Conservation (phyloP, 1,284 basidiomycete species). For the Vanrija pseudolonga region DNA sequence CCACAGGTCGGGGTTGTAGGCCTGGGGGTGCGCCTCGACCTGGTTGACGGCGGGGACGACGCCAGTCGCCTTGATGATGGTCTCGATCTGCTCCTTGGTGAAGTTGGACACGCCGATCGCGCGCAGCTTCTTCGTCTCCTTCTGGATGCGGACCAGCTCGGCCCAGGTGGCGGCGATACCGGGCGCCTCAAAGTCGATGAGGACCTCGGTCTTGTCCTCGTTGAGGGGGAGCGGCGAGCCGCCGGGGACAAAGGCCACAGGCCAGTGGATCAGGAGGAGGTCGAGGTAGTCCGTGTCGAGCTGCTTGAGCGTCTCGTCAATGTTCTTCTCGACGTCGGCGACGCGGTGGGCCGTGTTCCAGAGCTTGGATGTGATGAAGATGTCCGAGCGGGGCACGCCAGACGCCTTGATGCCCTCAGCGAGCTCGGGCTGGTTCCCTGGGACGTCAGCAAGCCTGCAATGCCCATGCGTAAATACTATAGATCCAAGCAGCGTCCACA, state of each 20-base stretch:
- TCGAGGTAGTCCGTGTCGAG: constrained; percentile 70
- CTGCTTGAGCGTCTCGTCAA: constrained; percentile 53
- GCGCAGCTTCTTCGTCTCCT: not conserved
- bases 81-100: constrained; percentile 18
- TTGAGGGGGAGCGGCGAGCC: constrained; percentile 56
- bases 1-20: constrained; percentile 43
- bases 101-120: constrained; percentile 22
- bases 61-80: constrained; percentile 5
- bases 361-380: constrained; percentile 73
- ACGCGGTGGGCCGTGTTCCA: constrained; percentile 21
- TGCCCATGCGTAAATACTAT: constrained; percentile 53
- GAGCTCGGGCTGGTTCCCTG: constrained; percentile 67
- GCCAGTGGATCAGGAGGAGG: constrained; percentile 66
- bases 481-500: constrained; percentile 71
- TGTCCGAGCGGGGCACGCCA: constrained; percentile 70
- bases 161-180: constrained; percentile 33
- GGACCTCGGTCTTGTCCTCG: constrained; percentile 10
- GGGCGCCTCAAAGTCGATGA: constrained; percentile 24
- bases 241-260: constrained; percentile 63
- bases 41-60: constrained; percentile 59
- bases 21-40: constrained; percentile 70
- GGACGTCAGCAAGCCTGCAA: constrained; percentile 12
- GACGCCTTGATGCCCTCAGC: constrained; percentile 63
- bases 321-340: constrained; percentile 16
- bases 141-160: constrained; percentile 35